phyloP scores from a whole-genome alignment of 495 filamentous ascomycete genomes.

The Penicillium manginii region DNA sequence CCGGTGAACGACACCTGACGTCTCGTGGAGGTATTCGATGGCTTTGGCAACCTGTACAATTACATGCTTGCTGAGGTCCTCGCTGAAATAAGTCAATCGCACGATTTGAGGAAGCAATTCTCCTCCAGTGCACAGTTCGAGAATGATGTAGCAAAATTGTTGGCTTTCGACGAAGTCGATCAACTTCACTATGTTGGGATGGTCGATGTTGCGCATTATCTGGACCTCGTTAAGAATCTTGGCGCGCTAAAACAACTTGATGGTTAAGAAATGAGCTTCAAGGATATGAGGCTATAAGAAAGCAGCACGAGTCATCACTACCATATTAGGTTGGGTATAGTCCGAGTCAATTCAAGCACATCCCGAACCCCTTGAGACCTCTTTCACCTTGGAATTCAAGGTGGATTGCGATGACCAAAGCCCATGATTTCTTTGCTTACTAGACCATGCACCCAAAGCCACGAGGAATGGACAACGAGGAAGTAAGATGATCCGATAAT shows the following conservation, averaged over 20 bases:
- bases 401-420: background rate
- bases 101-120: slow-evolving; percentile 98
- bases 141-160: slow-evolving; percentile 93
- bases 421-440: slow-evolving; percentile 1
- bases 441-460: slow-evolving; percentile 1
- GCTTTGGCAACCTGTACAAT: slow-evolving; percentile 91
- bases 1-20: slow-evolving; percentile 91
- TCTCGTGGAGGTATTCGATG: slow-evolving; percentile 88
- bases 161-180: slow-evolving; percentile 87
- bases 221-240: slow-evolving; percentile 80
- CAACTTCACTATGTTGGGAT: slow-evolving; percentile 89
- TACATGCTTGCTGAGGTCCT: slow-evolving; percentile 88
- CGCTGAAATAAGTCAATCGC: slow-evolving; percentile 93
- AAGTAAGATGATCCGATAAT: slow-evolving; percentile 20
- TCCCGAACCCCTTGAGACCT: background rate
- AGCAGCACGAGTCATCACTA: background rate
- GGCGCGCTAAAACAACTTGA: slow-evolving; percentile 63
- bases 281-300: slow-evolving; percentile 24
- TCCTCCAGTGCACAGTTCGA: slow-evolving; percentile 90
- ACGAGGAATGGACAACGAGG: slow-evolving; percentile 14
- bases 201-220: slow-evolving; percentile 92
- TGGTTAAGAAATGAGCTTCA: slow-evolving; percentile 9
- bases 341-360: background rate
- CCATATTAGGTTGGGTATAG: background rate
- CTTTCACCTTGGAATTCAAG: background rate